Evolutionary conservation across 2,329 filamentous ascomycete species (phyloP).

Genomic region (Fusarium compactum): DNA sequence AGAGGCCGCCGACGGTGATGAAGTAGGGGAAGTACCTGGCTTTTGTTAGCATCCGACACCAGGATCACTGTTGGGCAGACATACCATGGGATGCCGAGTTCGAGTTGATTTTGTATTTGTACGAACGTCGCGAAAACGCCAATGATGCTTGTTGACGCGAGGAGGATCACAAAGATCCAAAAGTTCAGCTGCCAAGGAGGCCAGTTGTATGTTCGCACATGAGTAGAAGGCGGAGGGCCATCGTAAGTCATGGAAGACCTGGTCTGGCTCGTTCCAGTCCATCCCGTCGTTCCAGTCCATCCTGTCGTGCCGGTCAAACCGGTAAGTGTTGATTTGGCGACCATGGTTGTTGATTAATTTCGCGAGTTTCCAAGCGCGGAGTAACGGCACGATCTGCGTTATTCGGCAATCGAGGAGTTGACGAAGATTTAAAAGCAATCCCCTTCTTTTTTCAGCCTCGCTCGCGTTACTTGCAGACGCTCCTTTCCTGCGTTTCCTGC

Average conservation of each 20-base stretch:
- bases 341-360: conserved; percentile 40
- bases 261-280: conserved; percentile 45
- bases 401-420: background rate
- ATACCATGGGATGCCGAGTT: conserved; percentile 70
- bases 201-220: conserved; percentile 74
- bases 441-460: background rate
- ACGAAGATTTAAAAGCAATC: background rate
- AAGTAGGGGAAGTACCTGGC: conserved; percentile 76
- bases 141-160: conserved; percentile 68
- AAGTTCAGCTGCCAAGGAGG: conserved; percentile 75
- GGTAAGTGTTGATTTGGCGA: conserved; percentile 45
- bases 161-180: conserved; percentile 75
- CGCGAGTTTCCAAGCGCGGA: background rate
- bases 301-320: conserved; percentile 49
- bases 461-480: background rate
- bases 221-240: conserved; percentile 55
- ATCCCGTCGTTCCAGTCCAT: conserved; percentile 36
- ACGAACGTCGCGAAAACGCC: conserved; percentile 73
- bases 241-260: conserved; percentile 59
- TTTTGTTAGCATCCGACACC: background rate
- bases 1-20: conserved; percentile 69
- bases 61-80: conserved; percentile 33
- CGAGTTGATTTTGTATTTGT: conserved; percentile 67
- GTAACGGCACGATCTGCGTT: background rate
- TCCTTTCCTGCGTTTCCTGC: conserved; percentile 4